These are phyloP conservation scores for Monosporozyma siamensis DNA, from an alignment of 805 yeast species.

Conservation along the genomic window DNA sequence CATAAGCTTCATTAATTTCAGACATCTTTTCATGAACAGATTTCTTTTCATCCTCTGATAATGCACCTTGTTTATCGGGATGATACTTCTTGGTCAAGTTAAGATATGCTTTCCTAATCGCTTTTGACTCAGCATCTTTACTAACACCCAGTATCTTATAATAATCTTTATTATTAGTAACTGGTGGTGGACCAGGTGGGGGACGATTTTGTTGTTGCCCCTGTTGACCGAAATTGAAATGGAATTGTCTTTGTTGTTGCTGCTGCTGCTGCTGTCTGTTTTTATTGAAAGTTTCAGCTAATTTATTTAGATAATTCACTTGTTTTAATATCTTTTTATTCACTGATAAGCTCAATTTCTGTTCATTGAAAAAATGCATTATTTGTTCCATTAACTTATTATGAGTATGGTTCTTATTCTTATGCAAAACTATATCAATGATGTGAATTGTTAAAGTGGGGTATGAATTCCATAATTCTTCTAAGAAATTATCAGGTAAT, in stretches of 20 bases:
- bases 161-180: slow-evolving; percentile 48
- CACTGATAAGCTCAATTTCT: slow-evolving; percentile 11
- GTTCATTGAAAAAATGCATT: slow-evolving; percentile 17
- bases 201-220: slow-evolving; percentile 32
- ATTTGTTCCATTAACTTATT: slow-evolving; percentile 12
- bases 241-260: slow-evolving; percentile 40
- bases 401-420: slow-evolving; percentile 6
- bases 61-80: slow-evolving; percentile 79
- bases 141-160: slow-evolving; percentile 68
- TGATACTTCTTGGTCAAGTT: slow-evolving; percentile 71
- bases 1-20: slow-evolving; percentile 88
- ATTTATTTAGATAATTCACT: slow-evolving; percentile 31
- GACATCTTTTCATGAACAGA: slow-evolving; percentile 80
- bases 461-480: slow-evolving; percentile 20
- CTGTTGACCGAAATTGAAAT: slow-evolving; percentile 24
- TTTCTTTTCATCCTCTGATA: slow-evolving; percentile 48
- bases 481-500: slow-evolving; percentile 14
- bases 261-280: slow-evolving; percentile 35
- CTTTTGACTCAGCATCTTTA: slow-evolving; percentile 55
- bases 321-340: slow-evolving; percentile 15
- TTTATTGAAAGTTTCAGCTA: slow-evolving; percentile 8
- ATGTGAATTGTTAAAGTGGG: slow-evolving; percentile 24
- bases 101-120: slow-evolving; percentile 75
- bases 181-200: slow-evolving; percentile 29
- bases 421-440: slow-evolving; percentile 12